These are phyloP conservation scores for Ormosia emarginata DNA, from an alignment of 306 rosid species.

Conservation along the genomic window DNA sequence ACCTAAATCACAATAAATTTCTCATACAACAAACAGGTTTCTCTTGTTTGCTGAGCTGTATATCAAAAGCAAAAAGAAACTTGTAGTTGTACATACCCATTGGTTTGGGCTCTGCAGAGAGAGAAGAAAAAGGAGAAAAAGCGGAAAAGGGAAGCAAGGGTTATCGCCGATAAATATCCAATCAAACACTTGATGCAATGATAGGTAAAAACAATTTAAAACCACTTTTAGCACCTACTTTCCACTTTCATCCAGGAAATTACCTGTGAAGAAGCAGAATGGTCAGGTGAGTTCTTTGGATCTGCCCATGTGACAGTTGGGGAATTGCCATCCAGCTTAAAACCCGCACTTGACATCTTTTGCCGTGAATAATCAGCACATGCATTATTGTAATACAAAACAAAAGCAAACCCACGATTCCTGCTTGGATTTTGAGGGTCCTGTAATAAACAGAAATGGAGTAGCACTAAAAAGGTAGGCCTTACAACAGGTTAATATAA, in stretches of 20 bases:
- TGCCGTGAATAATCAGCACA: slow-evolving; percentile 98
- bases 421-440: slow-evolving; percentile 81
- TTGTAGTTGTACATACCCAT: not conserved
- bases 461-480: not conserved
- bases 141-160: not conserved
- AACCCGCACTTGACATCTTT: slow-evolving; percentile 66
- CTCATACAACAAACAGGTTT: not conserved
- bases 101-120: slow-evolving; percentile 23
- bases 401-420: slow-evolving; percentile 98
- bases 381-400: slow-evolving; percentile 91
- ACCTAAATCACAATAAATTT: slow-evolving; percentile 11
- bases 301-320: slow-evolving; percentile 99
- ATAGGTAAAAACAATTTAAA: not conserved
- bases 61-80: not conserved
- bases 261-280: slow-evolving; percentile 86
- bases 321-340: slow-evolving; percentile 81
- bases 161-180: not conserved
- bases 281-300: slow-evolving; percentile 80
- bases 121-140: not conserved
- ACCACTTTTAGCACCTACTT: not conserved
- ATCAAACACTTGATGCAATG: not conserved
- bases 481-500: slow-evolving; percentile 1
- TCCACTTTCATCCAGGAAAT: not conserved
- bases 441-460: slow-evolving; percentile 39
- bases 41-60: not conserved